phyloP scores from a whole-genome alignment of 1,284 basidiomycete genomes.

The Malassezia arunalokei region DNA sequence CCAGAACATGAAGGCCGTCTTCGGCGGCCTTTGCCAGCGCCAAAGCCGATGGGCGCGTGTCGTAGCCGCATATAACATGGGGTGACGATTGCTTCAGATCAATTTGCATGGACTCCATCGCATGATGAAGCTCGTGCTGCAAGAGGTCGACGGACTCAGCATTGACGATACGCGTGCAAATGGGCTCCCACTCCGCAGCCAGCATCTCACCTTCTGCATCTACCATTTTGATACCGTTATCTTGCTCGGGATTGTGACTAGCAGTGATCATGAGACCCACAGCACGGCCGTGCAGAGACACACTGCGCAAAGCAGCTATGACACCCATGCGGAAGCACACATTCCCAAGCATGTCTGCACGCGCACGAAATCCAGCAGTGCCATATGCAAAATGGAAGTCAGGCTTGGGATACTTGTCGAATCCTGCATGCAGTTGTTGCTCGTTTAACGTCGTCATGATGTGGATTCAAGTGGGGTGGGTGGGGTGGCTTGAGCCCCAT shows the following conservation, averaged over 20 bases:
- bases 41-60: slow-evolving; percentile 82
- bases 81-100: slow-evolving; percentile 62
- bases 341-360: slow-evolving; percentile 66
- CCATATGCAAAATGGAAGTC: slow-evolving; percentile 64
- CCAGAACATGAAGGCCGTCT: slow-evolving; percentile 65
- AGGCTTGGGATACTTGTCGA: slow-evolving; percentile 48
- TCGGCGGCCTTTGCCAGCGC: slow-evolving; percentile 68
- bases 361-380: slow-evolving; percentile 83
- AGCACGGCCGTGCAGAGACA: slow-evolving; percentile 72
- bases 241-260: slow-evolving; percentile 94
- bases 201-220: slow-evolving; percentile 99
- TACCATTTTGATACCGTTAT: slow-evolving; percentile 96
- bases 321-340: slow-evolving; percentile 87
- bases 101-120: slow-evolving; percentile 62
- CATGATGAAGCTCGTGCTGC: slow-evolving; percentile 55
- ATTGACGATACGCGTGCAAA: slow-evolving; percentile 83
- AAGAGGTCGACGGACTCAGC: slow-evolving; percentile 63
- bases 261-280: slow-evolving; percentile 99
- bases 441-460: background rate
- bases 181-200: slow-evolving; percentile 79
- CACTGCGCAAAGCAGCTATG: slow-evolving; percentile 78
- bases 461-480: background rate
- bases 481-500: too few relatives aligned
- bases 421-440: slow-evolving; percentile 15
- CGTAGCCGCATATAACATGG: slow-evolving; percentile 75